Evolutionary conservation across 2,329 filamentous ascomycete species (phyloP), one percentile per base, ranked within the genome.

Genomic region (Aspergillus neoniger): DNA sequence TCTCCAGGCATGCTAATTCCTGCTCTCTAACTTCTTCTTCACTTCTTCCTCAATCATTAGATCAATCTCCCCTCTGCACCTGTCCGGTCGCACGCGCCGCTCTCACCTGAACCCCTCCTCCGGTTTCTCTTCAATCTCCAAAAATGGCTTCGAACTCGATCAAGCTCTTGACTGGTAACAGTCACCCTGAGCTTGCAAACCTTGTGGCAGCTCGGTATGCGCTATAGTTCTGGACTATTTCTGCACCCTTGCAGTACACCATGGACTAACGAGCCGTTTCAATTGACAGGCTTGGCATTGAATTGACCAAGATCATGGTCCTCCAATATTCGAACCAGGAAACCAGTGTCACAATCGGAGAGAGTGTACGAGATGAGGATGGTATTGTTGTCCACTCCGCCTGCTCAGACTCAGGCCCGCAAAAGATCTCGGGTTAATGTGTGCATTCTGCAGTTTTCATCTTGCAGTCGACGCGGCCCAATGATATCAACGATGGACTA

Each of bases 291-390:
- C 81, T 88, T 62, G 85, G 86, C 53, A 88, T 88, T 69, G 86
- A 88, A 73, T 79, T 88, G 70, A 86, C 86, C 65, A 88, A 88
- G 79, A 87, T 89, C 64, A 84, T 89, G 79, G 87, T 89, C 54
- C 76, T 86, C 44, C 86, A 88, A 68, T 88, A 88, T 72, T 88
- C 86, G 49, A 88, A 88, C 72, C 86, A 88, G 65, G 79, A 80
- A 67, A 80, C 79, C 30, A 79, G 76, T 64, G 92, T 98, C 60
- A 96, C 92, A 19, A 96, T 97, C 70, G 93, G 94, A 75, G 94
- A 98, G 81, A 96, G 91, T 65, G 94, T 98, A 58, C 86, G 94
- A 79, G 94, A 98, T 76, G 94, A 98, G 84, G 94, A 98, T 86
- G 88, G 87, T 91, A 84, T 70, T 55, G 61, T 59, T n/a, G 54